Percentiles rank a stretch among this genome's conserved stretches.
Evolutionary conservation across 805 yeast species (phyloP).

Genomic region (baker's yeast (Saccharomyces cerevisiae)): DNA sequence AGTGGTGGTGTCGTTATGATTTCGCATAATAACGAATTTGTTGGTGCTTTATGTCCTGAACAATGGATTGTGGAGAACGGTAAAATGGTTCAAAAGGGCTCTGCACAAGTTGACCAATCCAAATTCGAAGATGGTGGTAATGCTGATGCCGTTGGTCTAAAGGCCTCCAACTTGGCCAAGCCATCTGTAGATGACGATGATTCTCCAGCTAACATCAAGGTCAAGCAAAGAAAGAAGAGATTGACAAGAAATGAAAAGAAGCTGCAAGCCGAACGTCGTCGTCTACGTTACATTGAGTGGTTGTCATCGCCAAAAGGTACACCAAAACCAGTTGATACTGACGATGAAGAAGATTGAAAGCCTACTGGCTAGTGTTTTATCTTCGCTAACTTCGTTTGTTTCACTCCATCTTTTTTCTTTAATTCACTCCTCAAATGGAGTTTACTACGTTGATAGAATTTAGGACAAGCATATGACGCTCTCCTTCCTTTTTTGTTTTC

Average conservation of each 20-base stretch:
- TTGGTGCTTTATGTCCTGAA: slow-evolving; percentile 95
- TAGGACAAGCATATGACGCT: neutral
- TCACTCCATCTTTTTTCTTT: neutral
- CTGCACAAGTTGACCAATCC: slow-evolving; percentile 60
- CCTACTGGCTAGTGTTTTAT: neutral
- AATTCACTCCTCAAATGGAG: neutral
- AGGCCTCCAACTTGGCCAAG: slow-evolving; percentile 41
- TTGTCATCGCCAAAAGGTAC: slow-evolving; percentile 95
- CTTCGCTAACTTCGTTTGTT: neutral
- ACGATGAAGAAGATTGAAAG: slow-evolving; percentile 53
- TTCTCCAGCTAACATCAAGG: slow-evolving; percentile 93
- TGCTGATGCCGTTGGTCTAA: slow-evolving; percentile 39
- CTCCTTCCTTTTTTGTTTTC: neutral
- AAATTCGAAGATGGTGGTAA: slow-evolving; percentile 78
- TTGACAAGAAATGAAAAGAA: slow-evolving; percentile 95
- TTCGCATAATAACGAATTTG: slow-evolving; percentile 94
- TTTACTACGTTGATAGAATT: neutral
- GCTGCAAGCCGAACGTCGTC: slow-evolving; percentile 83
- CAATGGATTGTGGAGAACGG: slow-evolving; percentile 97
- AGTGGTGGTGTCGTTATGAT: slow-evolving; percentile 97
- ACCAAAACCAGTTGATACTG: slow-evolving; percentile 88
- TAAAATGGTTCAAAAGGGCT: slow-evolving; percentile 75
- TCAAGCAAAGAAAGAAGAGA: slow-evolving; percentile 89
- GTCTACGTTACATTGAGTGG: slow-evolving; percentile 92
- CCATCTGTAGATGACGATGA: slow-evolving; percentile 56